phyloP scores from a whole-genome alignment of 352 stramenopile genomes.

The Phytophthora sp. region DNA sequence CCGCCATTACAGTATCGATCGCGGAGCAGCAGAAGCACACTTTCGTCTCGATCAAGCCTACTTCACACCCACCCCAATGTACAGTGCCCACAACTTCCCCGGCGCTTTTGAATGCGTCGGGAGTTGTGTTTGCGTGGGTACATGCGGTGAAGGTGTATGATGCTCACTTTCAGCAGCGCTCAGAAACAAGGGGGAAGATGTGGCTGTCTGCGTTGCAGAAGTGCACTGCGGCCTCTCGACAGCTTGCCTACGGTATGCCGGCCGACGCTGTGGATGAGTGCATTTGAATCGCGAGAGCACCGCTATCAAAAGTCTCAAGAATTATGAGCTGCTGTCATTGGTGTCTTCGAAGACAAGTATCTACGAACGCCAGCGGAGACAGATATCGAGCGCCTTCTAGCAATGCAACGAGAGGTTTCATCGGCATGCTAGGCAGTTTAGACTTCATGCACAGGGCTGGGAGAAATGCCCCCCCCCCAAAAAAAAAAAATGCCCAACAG shows the following conservation, averaged over 20 bases:
- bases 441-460: conserved; percentile 16
- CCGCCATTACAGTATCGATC: background rate
- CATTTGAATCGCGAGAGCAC: conserved; percentile 5
- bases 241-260: conserved; percentile 8
- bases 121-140: background rate
- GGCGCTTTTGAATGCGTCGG: background rate
- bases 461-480: too few species aligned
- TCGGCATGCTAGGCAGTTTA: conserved; percentile 16
- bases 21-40: background rate
- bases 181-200: conserved; percentile 1
- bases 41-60: background rate
- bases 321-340: background rate
- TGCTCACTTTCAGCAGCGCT: background rate
- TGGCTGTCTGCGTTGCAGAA: conserved; percentile 10
- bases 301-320: background rate
- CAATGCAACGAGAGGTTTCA: background rate
- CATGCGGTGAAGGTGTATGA: background rate
- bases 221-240: conserved; percentile 4
- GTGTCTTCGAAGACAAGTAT: conserved; percentile 1
- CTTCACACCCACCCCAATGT: background rate
- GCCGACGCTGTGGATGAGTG: conserved; percentile 12
- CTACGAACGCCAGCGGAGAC: background rate
- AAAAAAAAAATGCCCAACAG: conserved; percentile 11
- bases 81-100: background rate
- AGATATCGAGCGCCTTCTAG: background rate